Evolutionary conservation across 179 eudicot species (phyloP).

Genomic region (Corrigiola litoralis): DNA sequence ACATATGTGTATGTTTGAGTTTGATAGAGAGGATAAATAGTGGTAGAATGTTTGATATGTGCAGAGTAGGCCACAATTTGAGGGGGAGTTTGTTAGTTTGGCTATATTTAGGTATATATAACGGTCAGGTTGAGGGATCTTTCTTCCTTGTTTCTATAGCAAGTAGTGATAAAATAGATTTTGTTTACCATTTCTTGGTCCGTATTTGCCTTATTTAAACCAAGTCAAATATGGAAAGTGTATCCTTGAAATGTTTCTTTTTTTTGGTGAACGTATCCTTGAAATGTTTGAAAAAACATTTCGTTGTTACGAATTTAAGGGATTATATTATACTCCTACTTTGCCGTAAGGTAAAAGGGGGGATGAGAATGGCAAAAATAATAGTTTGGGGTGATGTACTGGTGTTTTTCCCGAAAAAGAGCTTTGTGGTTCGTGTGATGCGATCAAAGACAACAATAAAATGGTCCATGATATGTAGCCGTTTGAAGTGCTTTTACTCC

Average conservation of each 20-base stretch:
- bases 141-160: not conserved
- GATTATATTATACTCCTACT: no score
- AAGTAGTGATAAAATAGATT: not conserved
- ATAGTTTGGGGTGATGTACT: not conserved
- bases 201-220: not conserved
- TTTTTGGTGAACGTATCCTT: no score
- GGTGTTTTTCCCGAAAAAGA: not conserved
- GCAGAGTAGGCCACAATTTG: not conserved
- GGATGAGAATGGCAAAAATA: not conserved
- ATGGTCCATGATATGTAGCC: slow-evolving; percentile 4
- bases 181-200: not conserved
- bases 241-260: no score
- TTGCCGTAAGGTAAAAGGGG: no score
- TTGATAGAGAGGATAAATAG: not conserved
- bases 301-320: not conserved
- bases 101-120: slow-evolving; percentile 18
- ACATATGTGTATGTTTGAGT: no score
- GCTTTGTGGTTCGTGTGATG: slow-evolving; percentile 5
- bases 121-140: not conserved
- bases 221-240: not conserved
- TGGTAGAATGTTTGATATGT: no score
- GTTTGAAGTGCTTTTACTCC: slow-evolving; percentile 4
- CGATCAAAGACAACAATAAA: slow-evolving; percentile 1
- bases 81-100: not conserved
- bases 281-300: no score